Base-by-base conservation (phyloP, 129 eudicot species). In the Arctium minus region DNA sequence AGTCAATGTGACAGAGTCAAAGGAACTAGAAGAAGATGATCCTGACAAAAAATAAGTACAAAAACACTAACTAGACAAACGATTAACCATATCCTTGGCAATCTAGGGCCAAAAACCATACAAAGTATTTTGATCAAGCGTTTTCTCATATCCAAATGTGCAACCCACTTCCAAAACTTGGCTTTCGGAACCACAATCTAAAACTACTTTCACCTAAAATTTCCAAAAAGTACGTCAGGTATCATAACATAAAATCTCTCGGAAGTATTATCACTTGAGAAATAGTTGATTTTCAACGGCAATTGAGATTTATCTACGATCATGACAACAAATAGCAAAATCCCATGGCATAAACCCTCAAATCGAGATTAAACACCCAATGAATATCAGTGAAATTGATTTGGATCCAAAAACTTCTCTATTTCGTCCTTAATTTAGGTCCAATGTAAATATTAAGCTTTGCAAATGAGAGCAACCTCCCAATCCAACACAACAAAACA, bases 131-230 rank as follows among this genome's bases (percentile, higher is more conserved):
- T 91, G 78, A 86, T 76, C 97, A 92, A 88, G 85, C 81, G 82
- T 81, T 92, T 90, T 96, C 98, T 96, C 99, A 96, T 96, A 84
- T 89, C 97, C 92, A 88, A 79, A 46, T 80, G 15, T 50, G 84
- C 64, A 83, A 86, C 67, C 85, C 81, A 69, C 67, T 81, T 81
- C 73, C 75, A 82, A 80, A 70, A 84, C 35, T 72, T 40, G 17
- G 73, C 22, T 65, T 48, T 18, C 33, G 36, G 31, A 78, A 31
- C 42, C 79, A 67, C 53, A 12, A n/a, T 22, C 31, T 33, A 46
- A 12, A 68, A 18, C 83, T 76, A 73, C 44, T 72, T 88, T 86
- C 88, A 78, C 90, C 90, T 81, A 81, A 80, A 87, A 80, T 83
- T 88, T 84, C 91, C 85, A 82, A 74, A 75, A 78, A 80, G n/a